Percentiles rank a stretch among this genome's conserved stretches.
phyloP scores from a whole-genome alignment of 257 asterid genomes.

The Asclepias syriaca region DNA sequence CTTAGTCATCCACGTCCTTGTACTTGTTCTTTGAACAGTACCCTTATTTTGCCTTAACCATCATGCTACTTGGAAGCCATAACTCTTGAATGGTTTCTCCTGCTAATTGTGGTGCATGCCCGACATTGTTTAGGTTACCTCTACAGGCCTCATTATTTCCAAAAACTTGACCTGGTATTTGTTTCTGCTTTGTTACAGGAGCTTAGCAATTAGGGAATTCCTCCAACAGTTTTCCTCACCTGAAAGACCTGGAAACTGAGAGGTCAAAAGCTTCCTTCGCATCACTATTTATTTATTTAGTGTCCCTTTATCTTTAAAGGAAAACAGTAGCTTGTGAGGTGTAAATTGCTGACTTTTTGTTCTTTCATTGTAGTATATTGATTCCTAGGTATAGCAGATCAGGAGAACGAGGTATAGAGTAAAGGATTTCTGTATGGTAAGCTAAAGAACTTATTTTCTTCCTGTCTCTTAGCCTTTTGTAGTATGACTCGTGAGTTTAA shows the following conservation, averaged over 20 bases:
- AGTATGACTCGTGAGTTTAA: too few relatives aligned
- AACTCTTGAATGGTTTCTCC: neutral
- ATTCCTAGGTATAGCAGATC: too few relatives aligned
- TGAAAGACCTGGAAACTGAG: constrained; percentile 16
- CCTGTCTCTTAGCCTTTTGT: too few relatives aligned
- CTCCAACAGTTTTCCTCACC: constrained; percentile 4
- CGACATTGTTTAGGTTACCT: neutral
- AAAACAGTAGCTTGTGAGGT: too few relatives aligned
- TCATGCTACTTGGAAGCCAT: neutral
- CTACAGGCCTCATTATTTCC: neutral
- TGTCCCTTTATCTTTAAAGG: neutral
- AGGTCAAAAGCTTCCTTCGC: neutral
- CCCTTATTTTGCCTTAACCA: neutral
- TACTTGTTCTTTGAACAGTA: neutral
- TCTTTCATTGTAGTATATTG: too few relatives aligned
- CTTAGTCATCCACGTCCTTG: neutral
- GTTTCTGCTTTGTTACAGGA: constrained; percentile 9
- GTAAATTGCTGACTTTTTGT: too few relatives aligned
- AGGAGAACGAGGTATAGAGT: too few relatives aligned
- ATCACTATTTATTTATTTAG: too few relatives aligned
- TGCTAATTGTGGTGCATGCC: neutral
- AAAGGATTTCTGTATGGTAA: too few relatives aligned
- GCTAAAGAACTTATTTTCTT: too few relatives aligned
- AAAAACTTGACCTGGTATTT: neutral
- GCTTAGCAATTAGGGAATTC: constrained; percentile 15